Percentiles rank a stretch among this genome's conserved stretches.
phyloP scores from a whole-genome alignment of 1,139 yeast species.

The Yamadazyma friedrichii region DNA sequence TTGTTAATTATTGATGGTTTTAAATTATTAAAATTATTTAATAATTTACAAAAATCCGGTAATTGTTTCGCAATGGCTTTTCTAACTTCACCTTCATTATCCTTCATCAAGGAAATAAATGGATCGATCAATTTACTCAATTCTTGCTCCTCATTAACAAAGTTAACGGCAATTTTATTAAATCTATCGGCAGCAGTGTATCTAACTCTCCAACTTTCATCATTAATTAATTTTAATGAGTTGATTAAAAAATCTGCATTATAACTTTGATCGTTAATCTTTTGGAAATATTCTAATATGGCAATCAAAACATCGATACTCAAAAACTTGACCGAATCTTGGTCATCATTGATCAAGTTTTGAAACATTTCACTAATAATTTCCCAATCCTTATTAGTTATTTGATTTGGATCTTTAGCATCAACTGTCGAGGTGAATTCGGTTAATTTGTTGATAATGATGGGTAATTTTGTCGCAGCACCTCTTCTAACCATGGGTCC shows the following conservation, averaged over 20 bases:
- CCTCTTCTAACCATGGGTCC: constrained; percentile 98
- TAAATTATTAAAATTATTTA: constrained; percentile 42
- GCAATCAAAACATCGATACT: constrained; percentile 84
- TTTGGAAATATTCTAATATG: constrained; percentile 62
- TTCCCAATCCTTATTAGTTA: constrained; percentile 62
- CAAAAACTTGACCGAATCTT: constrained; percentile 91
- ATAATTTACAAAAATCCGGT: constrained; percentile 69
- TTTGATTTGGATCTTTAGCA: constrained; percentile 22
- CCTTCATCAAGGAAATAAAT: constrained; percentile 78
- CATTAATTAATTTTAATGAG: constrained; percentile 65
- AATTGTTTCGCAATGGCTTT: constrained; percentile 91
- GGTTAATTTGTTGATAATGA: constrained; percentile 59
- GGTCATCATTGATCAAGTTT: constrained; percentile 77
- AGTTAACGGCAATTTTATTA: constrained; percentile 67
- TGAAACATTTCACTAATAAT: constrained; percentile 79
- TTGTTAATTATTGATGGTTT: constrained; percentile 60
- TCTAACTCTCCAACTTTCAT: constrained; percentile 97
- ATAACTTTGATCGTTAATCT: constrained; percentile 55
- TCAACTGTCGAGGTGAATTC: constrained; percentile 15
- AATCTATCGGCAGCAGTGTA: constrained; percentile 96
- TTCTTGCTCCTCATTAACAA: constrained; percentile 54
- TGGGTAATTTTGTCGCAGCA: constrained; percentile 83
- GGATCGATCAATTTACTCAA: constrained; percentile 61
- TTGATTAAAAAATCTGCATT: constrained; percentile 59
- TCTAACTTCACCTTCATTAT: constrained; percentile 94